A percentile compares a stretch with the other conserved stretches of the same genome.
These are phyloP conservation scores for Lipomyces sp. DNA, from an alignment of 805 yeast species.

Conservation along the genomic window DNA sequence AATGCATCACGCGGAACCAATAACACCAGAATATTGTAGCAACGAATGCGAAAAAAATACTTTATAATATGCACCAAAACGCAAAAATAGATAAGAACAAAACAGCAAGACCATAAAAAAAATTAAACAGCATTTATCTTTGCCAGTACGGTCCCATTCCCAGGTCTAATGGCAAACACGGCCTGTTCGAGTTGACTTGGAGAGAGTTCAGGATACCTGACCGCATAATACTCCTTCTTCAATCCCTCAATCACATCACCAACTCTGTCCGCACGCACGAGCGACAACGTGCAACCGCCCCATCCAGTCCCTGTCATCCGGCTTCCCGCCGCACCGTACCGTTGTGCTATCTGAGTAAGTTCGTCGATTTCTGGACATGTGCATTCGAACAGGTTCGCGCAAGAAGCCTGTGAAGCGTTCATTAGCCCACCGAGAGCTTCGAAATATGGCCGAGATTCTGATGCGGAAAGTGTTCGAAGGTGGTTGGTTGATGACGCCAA, in stretches of 20 bases:
- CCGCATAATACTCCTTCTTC: slow-evolving; percentile 19
- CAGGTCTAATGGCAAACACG: slow-evolving; percentile 24
- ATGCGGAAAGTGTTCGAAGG: slow-evolving; percentile 43
- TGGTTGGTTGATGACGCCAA: slow-evolving; percentile 34
- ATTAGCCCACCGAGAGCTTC: slow-evolving; percentile 58
- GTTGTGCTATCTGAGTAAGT: slow-evolving; percentile 58
- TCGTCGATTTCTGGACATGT: slow-evolving; percentile 61
- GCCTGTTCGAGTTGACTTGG: slow-evolving; percentile 12
- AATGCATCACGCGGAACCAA: not conserved
- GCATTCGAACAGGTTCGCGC: slow-evolving; percentile 56
- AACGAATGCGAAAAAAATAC: not conserved
- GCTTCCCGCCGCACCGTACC: slow-evolving; percentile 66
- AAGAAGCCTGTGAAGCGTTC: slow-evolving; percentile 64
- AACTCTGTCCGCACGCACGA: slow-evolving; percentile 47
- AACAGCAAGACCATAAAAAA: not conserved
- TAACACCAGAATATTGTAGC: not conserved
- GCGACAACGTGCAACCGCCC: slow-evolving; percentile 76
- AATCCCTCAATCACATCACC: slow-evolving; percentile 21
- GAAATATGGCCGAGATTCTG: slow-evolving; percentile 48
- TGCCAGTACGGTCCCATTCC: slow-evolving; percentile 24
- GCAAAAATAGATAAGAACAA: too few species aligned
- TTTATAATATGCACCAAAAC: not conserved
- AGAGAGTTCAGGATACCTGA: slow-evolving; percentile 17
- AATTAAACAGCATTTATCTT: not conserved
- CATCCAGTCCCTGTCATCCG: slow-evolving; percentile 82